phyloP scores from a whole-genome alignment of 495 filamentous ascomycete genomes.

The Penicillium argentinense region DNA sequence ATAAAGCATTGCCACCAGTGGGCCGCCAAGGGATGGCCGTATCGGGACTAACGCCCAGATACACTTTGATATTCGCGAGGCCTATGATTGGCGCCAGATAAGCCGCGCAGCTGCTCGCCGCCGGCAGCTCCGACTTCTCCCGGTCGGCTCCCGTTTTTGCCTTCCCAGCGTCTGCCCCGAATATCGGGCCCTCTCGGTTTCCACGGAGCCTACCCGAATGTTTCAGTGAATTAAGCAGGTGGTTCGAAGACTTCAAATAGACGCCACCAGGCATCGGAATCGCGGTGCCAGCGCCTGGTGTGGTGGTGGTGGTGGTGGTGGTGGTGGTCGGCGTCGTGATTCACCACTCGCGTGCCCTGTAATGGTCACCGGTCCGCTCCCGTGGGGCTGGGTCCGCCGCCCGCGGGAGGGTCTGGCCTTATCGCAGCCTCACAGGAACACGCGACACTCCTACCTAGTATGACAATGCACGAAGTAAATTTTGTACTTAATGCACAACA shows the following conservation, averaged over 20 bases:
- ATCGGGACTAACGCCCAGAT: neutral
- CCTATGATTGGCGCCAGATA: neutral
- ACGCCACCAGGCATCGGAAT: too few species aligned
- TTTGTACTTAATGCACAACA: too few species aligned
- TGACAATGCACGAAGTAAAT: neutral
- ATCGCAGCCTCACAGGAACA: neutral
- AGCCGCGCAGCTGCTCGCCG: neutral
- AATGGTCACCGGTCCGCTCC: conserved; percentile 1
- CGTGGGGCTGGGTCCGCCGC: conserved; percentile 1
- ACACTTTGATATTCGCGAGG: neutral
- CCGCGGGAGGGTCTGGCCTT: conserved; percentile 1
- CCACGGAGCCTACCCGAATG: neutral
- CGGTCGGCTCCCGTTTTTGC: neutral
- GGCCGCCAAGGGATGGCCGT: neutral
- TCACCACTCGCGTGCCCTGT: neutral
- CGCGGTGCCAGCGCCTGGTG: too few species aligned
- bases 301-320: too few species aligned
- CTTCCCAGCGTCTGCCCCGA: neutral
- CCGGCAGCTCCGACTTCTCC: neutral
- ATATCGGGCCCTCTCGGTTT: neutral
- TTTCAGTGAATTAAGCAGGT: too few species aligned
- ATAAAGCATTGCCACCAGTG: conserved; percentile 11
- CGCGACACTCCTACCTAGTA: neutral
- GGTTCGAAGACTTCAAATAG: too few species aligned
- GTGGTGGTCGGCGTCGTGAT: too few species aligned